A percentile compares a stretch with the other conserved stretches of the same genome.
These are phyloP conservation scores for Vitellaria paradoxa DNA, from an alignment of 179 eudicot species.

Conservation along the genomic window DNA sequence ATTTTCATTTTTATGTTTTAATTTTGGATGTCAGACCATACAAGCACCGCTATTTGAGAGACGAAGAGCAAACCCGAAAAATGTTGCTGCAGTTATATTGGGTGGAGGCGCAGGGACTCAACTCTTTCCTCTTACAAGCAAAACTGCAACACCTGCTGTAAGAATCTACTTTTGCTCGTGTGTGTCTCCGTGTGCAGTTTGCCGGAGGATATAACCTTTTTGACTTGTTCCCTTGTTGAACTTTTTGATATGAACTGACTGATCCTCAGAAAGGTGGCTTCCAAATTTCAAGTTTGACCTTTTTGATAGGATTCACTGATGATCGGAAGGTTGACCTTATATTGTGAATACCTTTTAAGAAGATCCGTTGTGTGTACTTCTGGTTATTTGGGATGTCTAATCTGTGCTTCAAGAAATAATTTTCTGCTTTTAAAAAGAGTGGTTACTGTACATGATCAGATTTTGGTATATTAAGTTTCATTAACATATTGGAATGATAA, in stretches of 20 bases:
- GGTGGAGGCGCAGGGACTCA: conserved; percentile 95
- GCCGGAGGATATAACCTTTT: background rate
- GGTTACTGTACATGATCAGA: background rate
- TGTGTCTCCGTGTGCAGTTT: background rate
- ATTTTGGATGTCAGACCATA: conserved; percentile 36
- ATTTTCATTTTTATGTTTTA: background rate
- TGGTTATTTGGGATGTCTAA: background rate
- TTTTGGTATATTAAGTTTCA: background rate
- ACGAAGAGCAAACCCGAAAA: conserved; percentile 59
- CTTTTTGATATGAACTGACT: background rate
- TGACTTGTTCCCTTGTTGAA: background rate
- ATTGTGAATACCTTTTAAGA: background rate
- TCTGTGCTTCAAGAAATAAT: background rate
- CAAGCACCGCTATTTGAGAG: conserved; percentile 51
- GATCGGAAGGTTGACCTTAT: background rate
- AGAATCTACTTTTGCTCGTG: conserved; percentile 27
- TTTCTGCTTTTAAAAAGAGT: background rate
- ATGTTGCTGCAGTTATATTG: conserved; percentile 81
- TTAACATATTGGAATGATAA: background rate
- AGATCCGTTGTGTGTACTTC: background rate
- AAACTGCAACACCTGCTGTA: conserved; percentile 94
- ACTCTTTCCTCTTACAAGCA: conserved; percentile 83
- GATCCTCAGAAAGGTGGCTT: background rate
- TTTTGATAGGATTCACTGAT: background rate
- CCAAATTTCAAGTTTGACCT: background rate